A percentile compares a stretch with the other conserved stretches of the same genome.
These are phyloP conservation scores for Colletotrichum viniferum DNA, from an alignment of 2,329 filamentous ascomycete species.

Conservation along the genomic window DNA sequence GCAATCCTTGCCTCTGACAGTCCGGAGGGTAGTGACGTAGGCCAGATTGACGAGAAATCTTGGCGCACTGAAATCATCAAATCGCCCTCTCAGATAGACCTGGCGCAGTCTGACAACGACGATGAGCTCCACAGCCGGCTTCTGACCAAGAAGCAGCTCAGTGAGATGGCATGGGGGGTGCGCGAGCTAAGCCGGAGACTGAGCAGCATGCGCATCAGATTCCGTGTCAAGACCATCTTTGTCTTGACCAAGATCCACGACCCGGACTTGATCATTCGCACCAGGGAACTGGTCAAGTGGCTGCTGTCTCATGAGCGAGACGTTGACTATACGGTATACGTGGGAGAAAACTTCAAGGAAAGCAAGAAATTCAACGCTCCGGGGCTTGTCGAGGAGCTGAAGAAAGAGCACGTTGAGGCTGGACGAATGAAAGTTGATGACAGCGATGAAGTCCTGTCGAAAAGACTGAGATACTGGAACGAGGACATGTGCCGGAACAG, in stretches of 20 bases:
- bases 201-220: constrained; percentile 80
- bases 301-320: constrained; percentile 73
- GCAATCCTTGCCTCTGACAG: constrained; percentile 59
- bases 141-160: constrained; percentile 91
- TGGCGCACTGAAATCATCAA: constrained; percentile 57
- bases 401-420: constrained; percentile 42
- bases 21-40: constrained; percentile 45
- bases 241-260: constrained; percentile 93
- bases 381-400: constrained; percentile 70
- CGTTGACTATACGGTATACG: constrained; percentile 76
- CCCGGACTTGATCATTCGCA: constrained; percentile 75
- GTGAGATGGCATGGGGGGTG: constrained; percentile 97
- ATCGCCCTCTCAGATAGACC: constrained; percentile 44
- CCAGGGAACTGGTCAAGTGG: constrained; percentile 80
- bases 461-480: constrained; percentile 81
- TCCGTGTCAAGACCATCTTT: constrained; percentile 84
- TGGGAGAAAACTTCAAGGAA: constrained; percentile 76
- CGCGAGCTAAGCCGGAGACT: constrained; percentile 86
- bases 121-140: constrained; percentile 65
- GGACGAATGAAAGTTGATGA: constrained; percentile 36
- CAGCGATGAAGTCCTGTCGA: constrained; percentile 40
- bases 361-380: constrained; percentile 75
- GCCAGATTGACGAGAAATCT: constrained; percentile 60
- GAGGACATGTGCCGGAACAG: constrained; percentile 75
- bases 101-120: constrained; percentile 33